Percentiles rank a stretch among this genome's conserved stretches.
These are phyloP conservation scores for Penicillium vulpinum DNA, from an alignment of 2,329 filamentous ascomycete species.

Conservation along the genomic window DNA sequence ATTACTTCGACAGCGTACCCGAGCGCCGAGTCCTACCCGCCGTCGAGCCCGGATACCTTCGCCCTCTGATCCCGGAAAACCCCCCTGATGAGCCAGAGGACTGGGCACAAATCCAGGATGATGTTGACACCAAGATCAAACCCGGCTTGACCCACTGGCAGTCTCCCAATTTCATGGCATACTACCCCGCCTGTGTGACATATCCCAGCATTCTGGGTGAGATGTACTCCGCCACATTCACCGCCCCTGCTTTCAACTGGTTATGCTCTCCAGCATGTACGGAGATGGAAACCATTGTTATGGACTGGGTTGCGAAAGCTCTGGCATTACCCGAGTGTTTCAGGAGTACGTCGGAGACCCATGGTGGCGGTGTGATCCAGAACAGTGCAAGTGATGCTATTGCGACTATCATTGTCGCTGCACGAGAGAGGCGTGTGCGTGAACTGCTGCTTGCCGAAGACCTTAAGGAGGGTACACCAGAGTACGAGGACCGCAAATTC, in stretches of 20 bases:
- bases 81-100: conserved; percentile 65
- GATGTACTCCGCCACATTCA: conserved; percentile 87
- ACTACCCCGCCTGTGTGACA: conserved; percentile 80
- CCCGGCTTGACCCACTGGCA: conserved; percentile 95
- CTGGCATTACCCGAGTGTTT: conserved; percentile 72
- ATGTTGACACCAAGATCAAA: conserved; percentile 83
- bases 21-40: conserved; percentile 71
- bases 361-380: conserved; percentile 89
- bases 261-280: conserved; percentile 89
- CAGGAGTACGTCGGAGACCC: conserved; percentile 63
- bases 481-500: conserved; percentile 69
- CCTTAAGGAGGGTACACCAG: conserved; percentile 48
- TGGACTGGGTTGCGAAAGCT: conserved; percentile 85
- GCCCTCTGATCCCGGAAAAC: conserved; percentile 71
- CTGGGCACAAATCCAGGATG: conserved; percentile 77
- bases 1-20: conserved; percentile 76
- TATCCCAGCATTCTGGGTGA: conserved; percentile 87
- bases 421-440: conserved; percentile 74
- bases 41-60: conserved; percentile 82
- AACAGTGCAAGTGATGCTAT: conserved; percentile 86
- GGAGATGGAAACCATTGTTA: conserved; percentile 86
- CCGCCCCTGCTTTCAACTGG: conserved; percentile 94
- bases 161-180: conserved; percentile 92
- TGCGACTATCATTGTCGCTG: conserved; percentile 82
- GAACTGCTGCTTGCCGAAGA: conserved; percentile 56